These are phyloP conservation scores for Silene latifolia DNA, from an alignment of 148 eudicot genomes.

Conservation along the genomic window DNA sequence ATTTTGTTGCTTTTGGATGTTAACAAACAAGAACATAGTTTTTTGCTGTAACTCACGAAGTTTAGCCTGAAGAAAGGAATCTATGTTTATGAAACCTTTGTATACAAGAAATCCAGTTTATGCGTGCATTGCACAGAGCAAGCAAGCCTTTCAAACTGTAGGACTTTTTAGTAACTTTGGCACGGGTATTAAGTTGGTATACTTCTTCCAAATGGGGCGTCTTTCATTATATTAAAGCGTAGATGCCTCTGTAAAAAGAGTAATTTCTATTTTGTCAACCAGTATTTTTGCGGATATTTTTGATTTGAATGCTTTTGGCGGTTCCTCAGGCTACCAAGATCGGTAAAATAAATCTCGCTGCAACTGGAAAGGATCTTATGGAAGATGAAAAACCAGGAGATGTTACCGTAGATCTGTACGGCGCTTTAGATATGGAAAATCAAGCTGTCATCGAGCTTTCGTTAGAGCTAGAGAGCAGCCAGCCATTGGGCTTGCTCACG, in stretches of 20 bases:
- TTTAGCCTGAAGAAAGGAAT: too few species aligned
- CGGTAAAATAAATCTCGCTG: constrained; percentile 98
- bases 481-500: constrained; percentile 75
- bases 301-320: constrained; percentile 10
- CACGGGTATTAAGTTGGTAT: neutral
- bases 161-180: neutral
- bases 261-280: neutral
- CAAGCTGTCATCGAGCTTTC: constrained; percentile 66
- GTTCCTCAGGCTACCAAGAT: constrained; percentile 82
- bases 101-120: neutral
- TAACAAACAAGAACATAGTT: neutral
- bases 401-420: constrained; percentile 81
- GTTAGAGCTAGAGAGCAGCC: constrained; percentile 77
- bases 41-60: neutral
- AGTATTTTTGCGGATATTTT: neutral
- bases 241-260: too few species aligned
- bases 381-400: constrained; percentile 99
- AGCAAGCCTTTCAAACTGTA: neutral
- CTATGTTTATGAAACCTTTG: neutral
- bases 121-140: neutral
- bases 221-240: neutral
- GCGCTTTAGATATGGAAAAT: constrained; percentile 83
- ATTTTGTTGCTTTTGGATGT: neutral
- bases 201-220: neutral
- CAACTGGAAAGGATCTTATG: constrained; percentile 99